Conservation (phyloP, 2,329 filamentous ascomycete species). For the Ascochyta fabae region DNA sequence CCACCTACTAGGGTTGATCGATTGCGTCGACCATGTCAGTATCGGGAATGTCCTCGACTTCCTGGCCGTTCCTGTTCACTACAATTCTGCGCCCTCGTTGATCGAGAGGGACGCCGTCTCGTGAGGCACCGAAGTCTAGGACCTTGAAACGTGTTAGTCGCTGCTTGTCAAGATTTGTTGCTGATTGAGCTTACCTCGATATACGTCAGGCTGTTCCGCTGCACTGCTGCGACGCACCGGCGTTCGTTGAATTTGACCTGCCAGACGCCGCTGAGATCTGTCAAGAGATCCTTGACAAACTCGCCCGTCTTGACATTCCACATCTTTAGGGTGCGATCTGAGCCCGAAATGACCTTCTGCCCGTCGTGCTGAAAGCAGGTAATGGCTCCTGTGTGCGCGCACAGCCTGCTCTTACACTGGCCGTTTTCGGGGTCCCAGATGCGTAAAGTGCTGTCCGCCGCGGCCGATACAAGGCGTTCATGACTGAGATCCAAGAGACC, state of each 20-base stretch:
- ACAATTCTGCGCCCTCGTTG: constrained; percentile 80
- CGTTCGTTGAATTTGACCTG: constrained; percentile 98
- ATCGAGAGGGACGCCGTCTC: constrained; percentile 80
- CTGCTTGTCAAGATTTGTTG: background rate
- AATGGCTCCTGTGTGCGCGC: constrained; percentile 94
- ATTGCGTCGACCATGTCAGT: constrained; percentile 38
- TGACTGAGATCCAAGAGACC: constrained; percentile 88
- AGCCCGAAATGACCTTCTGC: constrained; percentile 94
- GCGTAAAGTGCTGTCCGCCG: constrained; percentile 90
- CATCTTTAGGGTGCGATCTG: constrained; percentile 96
- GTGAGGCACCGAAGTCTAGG: constrained; percentile 92
- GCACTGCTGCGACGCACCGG: constrained; percentile 93
- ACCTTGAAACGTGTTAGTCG: constrained; percentile 67
- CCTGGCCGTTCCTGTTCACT: constrained; percentile 52
- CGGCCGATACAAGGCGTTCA: constrained; percentile 90
- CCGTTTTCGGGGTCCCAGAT: constrained; percentile 97
- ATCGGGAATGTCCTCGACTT: constrained; percentile 45
- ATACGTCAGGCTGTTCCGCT: constrained; percentile 89
- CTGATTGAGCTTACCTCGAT: constrained; percentile 69
- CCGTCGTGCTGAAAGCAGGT: constrained; percentile 99
- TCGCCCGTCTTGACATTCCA: constrained; percentile 95
- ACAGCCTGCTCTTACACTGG: constrained; percentile 86
- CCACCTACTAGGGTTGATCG: constrained; percentile 29
- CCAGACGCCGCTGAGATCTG: constrained; percentile 96
- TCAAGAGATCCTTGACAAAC: constrained; percentile 89